Evolutionary conservation across 2,329 filamentous ascomycete genomes (phyloP), one percentile per base, ranked within the genome.

Genomic region (Pestalotiopsis sp.): DNA sequence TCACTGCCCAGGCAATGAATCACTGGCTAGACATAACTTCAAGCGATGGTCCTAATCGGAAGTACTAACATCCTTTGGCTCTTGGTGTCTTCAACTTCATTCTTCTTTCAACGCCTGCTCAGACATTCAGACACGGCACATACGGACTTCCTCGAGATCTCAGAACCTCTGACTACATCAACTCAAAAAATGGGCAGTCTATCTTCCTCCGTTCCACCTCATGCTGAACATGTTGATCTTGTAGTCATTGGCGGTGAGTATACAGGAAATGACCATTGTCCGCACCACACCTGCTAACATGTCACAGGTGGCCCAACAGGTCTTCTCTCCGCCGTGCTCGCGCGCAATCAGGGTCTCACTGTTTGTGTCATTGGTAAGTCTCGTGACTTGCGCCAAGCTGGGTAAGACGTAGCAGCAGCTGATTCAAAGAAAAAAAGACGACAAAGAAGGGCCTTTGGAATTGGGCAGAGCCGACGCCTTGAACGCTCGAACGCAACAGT

Each of bases 401-500:
- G 31, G 20, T 11, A 49, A 38, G 14, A 36, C 12, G 20, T 27
- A 58, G 25, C 23, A 36, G 45, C 45, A 52, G 45, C 52, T 66
- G n/a, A 66, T 36, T 36, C 49, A 36, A 9, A 23, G 20, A 9
- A 12, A 60, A 36, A 23, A 14, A 84, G 83, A 83, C 56, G 79
- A 75, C 59, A 83, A 84, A 70, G 71, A 78, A 1, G 75, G 74
- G 0, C 78, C 80, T 0, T 72, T 86, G 3, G 75, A 81, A 3
- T 72, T 85, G 3, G 84, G 84, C 2, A 77, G 84, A 23, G 84
- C 84, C 49, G 84, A 86, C 73, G 84, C 84, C 0, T 75, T 86
- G 66, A 86, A 85, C 56, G 84, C 84, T 5, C 78, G 84, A 11
- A 85, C 83, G 0, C 84, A 86, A 56, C 84, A 86, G 59, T 83